phyloP scores from a whole-genome alignment of 202 grass and related monocot genomes.

The Dendrocalamus latiflorus region DNA sequence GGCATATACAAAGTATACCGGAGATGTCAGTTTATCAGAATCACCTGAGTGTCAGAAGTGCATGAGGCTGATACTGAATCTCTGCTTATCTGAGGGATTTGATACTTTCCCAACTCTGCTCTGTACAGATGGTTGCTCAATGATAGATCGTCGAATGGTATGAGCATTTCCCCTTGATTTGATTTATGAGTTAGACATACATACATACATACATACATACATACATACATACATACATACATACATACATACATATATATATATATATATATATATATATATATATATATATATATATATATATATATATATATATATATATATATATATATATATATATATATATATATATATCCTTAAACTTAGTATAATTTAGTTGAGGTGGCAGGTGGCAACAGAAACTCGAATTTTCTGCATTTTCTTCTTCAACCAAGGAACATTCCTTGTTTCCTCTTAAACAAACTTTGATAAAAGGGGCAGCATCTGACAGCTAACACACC shows the following conservation, averaged over 20 bases:
- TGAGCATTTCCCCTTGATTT: slow-evolving; percentile 16
- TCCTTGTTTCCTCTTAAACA: neutral
- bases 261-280: too few species aligned
- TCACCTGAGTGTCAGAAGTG: too few species aligned
- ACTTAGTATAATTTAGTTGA: neutral
- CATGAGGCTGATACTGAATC: slow-evolving; percentile 70
- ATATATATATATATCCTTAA: slow-evolving; percentile 3
- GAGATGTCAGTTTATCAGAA: too few species aligned
- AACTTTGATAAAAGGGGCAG: neutral
- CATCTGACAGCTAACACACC: neutral
- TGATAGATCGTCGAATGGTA: slow-evolving; percentile 98
- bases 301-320: too few species aligned
- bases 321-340: too few species aligned
- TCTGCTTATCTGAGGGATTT: slow-evolving; percentile 81
- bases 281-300: too few species aligned
- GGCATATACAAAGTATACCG: too few species aligned
- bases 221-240: too few species aligned
- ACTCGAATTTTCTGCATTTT: too few species aligned
- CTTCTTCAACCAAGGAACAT: neutral
- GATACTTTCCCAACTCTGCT: slow-evolving; percentile 95
- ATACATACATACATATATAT: too few species aligned
- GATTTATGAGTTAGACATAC: too few species aligned
- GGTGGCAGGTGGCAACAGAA: neutral
- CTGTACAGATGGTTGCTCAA: slow-evolving; percentile 94
- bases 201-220: too few species aligned